These are phyloP conservation scores for Talaromyces rugulosus DNA, from an alignment of 2,329 filamentous ascomycete species.

Conservation along the genomic window DNA sequence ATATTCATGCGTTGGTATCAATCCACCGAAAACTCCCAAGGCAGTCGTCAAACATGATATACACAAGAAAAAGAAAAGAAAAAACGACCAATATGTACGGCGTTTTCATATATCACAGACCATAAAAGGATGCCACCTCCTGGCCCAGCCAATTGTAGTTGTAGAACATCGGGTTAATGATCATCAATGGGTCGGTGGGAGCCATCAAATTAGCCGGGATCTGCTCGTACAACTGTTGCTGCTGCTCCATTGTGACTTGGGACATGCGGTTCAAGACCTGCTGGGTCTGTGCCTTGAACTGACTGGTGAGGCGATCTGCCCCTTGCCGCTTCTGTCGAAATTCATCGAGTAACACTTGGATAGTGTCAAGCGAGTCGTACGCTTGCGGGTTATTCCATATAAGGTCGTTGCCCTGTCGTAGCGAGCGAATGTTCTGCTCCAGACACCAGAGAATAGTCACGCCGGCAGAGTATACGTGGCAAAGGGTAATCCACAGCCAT, in stretches of 20 bases:
- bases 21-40: background rate
- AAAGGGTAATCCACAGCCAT: slow-evolving; percentile 39
- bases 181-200: slow-evolving; percentile 10
- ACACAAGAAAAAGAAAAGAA: background rate
- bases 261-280: slow-evolving; percentile 35
- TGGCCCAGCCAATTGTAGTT: slow-evolving; percentile 12
- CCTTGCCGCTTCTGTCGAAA: slow-evolving; percentile 35
- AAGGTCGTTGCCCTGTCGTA: slow-evolving; percentile 25
- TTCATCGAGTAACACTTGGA: slow-evolving; percentile 33
- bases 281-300: slow-evolving; percentile 36
- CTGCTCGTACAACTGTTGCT: slow-evolving; percentile 6
- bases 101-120: background rate
- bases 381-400: slow-evolving; percentile 32
- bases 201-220: background rate
- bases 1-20: background rate
- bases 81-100: background rate
- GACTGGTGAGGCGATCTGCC: slow-evolving; percentile 33
- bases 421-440: slow-evolving; percentile 33
- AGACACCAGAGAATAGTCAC: slow-evolving; percentile 39
- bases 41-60: background rate
- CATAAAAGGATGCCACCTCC: slow-evolving; percentile 13
- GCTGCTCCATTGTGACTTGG: slow-evolving; percentile 17
- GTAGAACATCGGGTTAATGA: slow-evolving; percentile 13
- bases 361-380: slow-evolving; percentile 32
- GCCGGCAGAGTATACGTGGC: slow-evolving; percentile 36